Conservation (phyloP, 1,139 yeast species). For the Geotrichum reessii region DNA sequence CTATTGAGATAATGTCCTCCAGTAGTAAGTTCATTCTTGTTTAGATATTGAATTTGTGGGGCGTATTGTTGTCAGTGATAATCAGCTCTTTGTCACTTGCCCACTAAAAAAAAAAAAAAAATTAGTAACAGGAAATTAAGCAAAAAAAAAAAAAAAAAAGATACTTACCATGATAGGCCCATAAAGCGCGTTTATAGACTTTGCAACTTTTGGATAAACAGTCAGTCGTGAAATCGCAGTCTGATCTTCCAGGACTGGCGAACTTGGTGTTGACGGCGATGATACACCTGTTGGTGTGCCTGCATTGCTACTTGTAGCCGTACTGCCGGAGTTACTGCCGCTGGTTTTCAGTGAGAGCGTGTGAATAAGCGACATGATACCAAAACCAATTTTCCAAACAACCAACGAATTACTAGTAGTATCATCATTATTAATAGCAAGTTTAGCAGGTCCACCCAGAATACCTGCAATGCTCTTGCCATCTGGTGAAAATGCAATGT, state of each 20-base stretch:
- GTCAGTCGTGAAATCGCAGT: conserved; percentile 2
- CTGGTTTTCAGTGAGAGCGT: conserved; percentile 8
- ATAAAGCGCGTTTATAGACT: conserved; percentile 2
- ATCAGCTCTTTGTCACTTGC: not conserved
- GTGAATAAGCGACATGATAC: conserved; percentile 22
- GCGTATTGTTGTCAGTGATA: not conserved
- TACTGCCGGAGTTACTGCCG: not conserved
- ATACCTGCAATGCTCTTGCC: conserved; percentile 27
- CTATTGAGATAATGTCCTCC: no score
- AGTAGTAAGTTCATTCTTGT: not conserved
- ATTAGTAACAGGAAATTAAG: not conserved
- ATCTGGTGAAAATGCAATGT: conserved; percentile 26
- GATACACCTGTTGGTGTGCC: not conserved
- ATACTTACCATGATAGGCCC: not conserved
- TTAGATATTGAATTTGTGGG: not conserved
- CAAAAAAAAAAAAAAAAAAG: not conserved
- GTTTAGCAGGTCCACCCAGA: conserved; percentile 4
- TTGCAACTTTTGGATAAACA: conserved; percentile 9
- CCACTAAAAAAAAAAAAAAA: conserved; percentile 1
- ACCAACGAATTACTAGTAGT: conserved; percentile 2
- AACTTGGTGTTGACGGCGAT: not conserved
- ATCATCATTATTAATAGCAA: not conserved
- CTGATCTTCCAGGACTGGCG: conserved; percentile 9
- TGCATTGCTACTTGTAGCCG: not conserved
- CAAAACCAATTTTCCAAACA: conserved; percentile 22